Conservation (phyloP, 2,329 filamentous ascomycete genomes). For the Colletotrichum australisinense region DNA sequence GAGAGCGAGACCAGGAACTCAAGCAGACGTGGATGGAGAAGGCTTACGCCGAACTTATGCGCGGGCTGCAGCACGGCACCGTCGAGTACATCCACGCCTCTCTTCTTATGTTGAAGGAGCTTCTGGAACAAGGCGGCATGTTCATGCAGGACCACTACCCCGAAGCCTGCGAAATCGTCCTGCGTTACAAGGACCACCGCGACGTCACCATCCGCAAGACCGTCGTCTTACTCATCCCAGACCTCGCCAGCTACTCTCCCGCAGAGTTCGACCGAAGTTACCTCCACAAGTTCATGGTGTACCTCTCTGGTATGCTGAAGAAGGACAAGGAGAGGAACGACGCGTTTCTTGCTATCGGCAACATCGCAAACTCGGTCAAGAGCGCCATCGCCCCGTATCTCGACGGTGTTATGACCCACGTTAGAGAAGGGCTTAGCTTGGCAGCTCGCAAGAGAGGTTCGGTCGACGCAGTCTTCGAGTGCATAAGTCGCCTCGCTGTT, state of each 20-base stretch:
- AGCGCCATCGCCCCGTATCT: constrained; percentile 95
- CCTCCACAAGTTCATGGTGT: constrained; percentile 96
- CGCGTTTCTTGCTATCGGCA: constrained; percentile 94
- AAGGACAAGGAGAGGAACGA: constrained; percentile 94
- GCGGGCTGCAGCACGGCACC: constrained; percentile 82
- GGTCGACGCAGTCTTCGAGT: constrained; percentile 90
- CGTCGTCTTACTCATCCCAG: constrained; percentile 90
- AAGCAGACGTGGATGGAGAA: constrained; percentile 89
- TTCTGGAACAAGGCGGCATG: constrained; percentile 96
- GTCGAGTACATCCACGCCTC: constrained; percentile 95
- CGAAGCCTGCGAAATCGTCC: constrained; percentile 91
- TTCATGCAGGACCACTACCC: constrained; percentile 98
- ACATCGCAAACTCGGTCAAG: constrained; percentile 95
- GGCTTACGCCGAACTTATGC: constrained; percentile 87
- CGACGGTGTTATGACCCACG: constrained; percentile 92
- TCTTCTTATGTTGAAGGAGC: constrained; percentile 89
- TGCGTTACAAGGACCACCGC: constrained; percentile 91
- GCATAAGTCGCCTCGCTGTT: constrained; percentile 94
- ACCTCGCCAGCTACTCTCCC: constrained; percentile 92
- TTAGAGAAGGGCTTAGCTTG: constrained; percentile 87
- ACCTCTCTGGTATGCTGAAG: constrained; percentile 92
- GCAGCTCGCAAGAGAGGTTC: constrained; percentile 76
- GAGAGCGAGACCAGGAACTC: constrained; percentile 89
- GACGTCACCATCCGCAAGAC: constrained; percentile 90
- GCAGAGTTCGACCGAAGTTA: constrained; percentile 89